A percentile compares a stretch with the other conserved stretches of the same genome.
These are phyloP conservation scores for Euphorbia peplus DNA, from an alignment of 345 rosid genomes.

Conservation along the genomic window DNA sequence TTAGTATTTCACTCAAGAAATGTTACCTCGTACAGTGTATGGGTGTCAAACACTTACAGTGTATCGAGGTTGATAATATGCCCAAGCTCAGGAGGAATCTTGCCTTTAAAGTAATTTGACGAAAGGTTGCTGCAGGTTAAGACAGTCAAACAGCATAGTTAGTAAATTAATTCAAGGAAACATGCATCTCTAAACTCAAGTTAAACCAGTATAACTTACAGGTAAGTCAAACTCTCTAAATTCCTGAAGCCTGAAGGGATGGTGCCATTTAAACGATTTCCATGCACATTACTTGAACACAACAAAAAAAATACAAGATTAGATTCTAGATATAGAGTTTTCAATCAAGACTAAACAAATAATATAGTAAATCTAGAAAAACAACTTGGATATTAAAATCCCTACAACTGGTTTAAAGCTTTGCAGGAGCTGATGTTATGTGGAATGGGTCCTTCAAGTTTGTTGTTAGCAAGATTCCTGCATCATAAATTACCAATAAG, in stretches of 20 bases:
- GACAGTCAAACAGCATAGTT: conserved; percentile 4
- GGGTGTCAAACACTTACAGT: conserved; percentile 40
- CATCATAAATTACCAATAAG: background rate
- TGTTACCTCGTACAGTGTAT: background rate
- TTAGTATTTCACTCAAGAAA: background rate
- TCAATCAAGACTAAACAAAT: background rate
- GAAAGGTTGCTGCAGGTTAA: conserved; percentile 66
- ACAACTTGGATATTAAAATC: background rate
- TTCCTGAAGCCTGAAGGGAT: conserved; percentile 72
- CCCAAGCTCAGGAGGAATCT: conserved; percentile 72
- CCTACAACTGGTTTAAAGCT: conserved; percentile 90
- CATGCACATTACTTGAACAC: conserved; percentile 68
- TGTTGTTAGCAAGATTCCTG: conserved; percentile 91
- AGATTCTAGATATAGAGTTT: background rate
- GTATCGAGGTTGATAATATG: conserved; percentile 83
- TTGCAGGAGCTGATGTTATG: conserved; percentile 74
- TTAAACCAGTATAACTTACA: conserved; percentile 45
- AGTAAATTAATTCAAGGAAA: background rate
- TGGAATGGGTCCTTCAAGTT: conserved; percentile 83
- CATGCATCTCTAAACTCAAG: background rate
- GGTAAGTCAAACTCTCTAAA: conserved; percentile 79
- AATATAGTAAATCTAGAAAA: background rate
- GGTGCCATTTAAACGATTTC: conserved; percentile 70
- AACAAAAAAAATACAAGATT: background rate
- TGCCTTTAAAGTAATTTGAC: conserved; percentile 64